phyloP scores from a whole-genome alignment of 2,329 filamentous ascomycete species.

The Coniochaeta hoffmannii region DNA sequence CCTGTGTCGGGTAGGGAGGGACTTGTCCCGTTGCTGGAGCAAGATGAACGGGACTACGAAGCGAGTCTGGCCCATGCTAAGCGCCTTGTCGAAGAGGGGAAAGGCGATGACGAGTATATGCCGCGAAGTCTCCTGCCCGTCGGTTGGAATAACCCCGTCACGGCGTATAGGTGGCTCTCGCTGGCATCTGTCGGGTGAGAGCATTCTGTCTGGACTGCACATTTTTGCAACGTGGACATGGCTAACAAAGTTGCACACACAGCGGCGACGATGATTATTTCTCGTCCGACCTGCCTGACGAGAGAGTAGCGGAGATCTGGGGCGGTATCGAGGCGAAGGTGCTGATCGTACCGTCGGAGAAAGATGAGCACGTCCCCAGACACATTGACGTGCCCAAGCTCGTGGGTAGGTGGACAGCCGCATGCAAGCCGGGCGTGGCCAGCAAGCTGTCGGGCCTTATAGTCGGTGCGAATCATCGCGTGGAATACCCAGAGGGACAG shows the following conservation, averaged over 20 bases:
- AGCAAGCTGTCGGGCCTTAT: conserved; percentile 46
- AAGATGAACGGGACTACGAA: conserved; percentile 27
- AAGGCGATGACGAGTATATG: conserved; percentile 43
- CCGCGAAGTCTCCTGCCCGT: conserved; percentile 34
- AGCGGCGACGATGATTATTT: conserved; percentile 82
- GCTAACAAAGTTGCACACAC: neutral
- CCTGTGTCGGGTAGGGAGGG: conserved; percentile 72
- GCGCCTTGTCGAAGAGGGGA: conserved; percentile 47
- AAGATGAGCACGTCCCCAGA: conserved; percentile 58
- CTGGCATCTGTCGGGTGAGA: conserved; percentile 43
- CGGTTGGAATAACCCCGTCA: conserved; percentile 36
- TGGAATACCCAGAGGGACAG: conserved; percentile 36
- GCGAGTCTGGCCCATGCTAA: conserved; percentile 40
- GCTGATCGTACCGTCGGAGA: conserved; percentile 56
- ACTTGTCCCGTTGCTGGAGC: conserved; percentile 34
- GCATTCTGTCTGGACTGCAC: neutral
- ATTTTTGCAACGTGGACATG: neutral
- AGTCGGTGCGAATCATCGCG: conserved; percentile 44
- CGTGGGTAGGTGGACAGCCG: conserved; percentile 47
- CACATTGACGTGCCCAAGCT: conserved; percentile 50
- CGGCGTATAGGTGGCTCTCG: conserved; percentile 45
- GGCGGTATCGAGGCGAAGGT: conserved; percentile 47
- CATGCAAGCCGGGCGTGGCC: conserved; percentile 33
- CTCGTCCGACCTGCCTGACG: conserved; percentile 62
- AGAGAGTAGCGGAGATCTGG: conserved; percentile 57